A percentile compares a stretch with the other conserved stretches of the same genome.
phyloP scores from a whole-genome alignment of 2,329 filamentous ascomycete species.

The Aschersonia sp. region DNA sequence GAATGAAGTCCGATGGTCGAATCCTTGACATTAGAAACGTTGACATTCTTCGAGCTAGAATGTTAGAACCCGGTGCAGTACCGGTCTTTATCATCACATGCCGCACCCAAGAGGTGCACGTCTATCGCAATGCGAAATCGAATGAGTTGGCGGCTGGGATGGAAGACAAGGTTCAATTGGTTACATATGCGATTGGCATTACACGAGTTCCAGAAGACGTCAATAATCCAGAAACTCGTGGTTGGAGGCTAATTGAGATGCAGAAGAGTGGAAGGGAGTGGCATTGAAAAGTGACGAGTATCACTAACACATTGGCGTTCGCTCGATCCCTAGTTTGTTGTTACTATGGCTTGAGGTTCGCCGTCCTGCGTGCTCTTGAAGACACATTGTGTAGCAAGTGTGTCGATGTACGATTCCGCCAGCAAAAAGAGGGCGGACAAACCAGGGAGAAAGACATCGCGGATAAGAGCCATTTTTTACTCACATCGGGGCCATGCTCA shows the following conservation, averaged over 20 bases:
- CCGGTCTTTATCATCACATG: slow-evolving; percentile 97
- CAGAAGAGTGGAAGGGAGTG: slow-evolving; percentile 96
- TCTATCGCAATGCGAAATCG: slow-evolving; percentile 86
- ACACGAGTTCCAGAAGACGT: slow-evolving; percentile 91
- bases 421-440: no score
- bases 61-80: slow-evolving; percentile 74
- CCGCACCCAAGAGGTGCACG: slow-evolving; percentile 92
- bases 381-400: no score
- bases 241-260: slow-evolving; percentile 95
- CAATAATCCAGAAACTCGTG: slow-evolving; percentile 89
- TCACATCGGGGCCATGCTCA: no score
- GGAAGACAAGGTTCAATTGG: slow-evolving; percentile 97
- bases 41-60: slow-evolving; percentile 68
- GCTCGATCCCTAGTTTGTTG: no score
- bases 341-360: no score
- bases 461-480: no score
- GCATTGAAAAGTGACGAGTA: slow-evolving; percentile 25
- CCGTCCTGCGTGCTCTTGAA: no score
- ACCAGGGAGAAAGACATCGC: no score
- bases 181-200: slow-evolving; percentile 95
- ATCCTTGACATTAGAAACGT: slow-evolving; percentile 94
- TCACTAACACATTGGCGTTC: no score
- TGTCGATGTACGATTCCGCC: no score
- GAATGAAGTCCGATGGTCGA: slow-evolving; percentile 85
- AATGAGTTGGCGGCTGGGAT: slow-evolving; percentile 85